phyloP scores from a whole-genome alignment of 495 filamentous ascomycete species.

The Penicillium egyptiacum region DNA sequence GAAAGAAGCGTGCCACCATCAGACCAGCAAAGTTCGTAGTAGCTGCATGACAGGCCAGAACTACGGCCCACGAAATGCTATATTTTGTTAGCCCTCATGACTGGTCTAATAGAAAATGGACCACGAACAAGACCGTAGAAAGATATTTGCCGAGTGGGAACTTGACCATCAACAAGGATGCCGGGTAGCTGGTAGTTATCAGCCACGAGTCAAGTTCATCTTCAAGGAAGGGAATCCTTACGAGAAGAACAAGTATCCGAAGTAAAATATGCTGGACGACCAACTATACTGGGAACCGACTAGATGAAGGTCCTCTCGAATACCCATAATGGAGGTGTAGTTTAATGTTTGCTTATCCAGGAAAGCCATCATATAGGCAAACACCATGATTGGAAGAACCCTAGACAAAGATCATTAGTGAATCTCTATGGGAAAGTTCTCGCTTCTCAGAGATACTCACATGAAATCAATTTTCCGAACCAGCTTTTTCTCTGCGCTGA shows the following conservation, averaged over 20 bases:
- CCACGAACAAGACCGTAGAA: conserved; percentile 46
- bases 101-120: conserved; percentile 10
- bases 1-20: conserved; percentile 48
- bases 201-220: background rate
- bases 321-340: conserved; percentile 39
- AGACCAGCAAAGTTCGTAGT: conserved; percentile 48
- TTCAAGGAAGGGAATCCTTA: conserved; percentile 14
- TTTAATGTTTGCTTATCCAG: conserved; percentile 54
- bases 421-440: background rate
- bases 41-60: conserved; percentile 50
- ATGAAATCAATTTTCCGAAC: conserved; percentile 29
- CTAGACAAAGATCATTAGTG: conserved; percentile 3
- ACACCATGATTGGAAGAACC: conserved; percentile 29
- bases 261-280: conserved; percentile 55
- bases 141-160: conserved; percentile 47
- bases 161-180: conserved; percentile 44
- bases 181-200: conserved; percentile 20
- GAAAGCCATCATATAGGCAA: conserved; percentile 45
- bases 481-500: conserved; percentile 21
- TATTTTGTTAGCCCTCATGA: background rate
- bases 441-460: conserved; percentile 3
- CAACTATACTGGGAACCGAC: conserved; percentile 54
- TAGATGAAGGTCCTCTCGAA: conserved; percentile 45
- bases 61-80: conserved; percentile 37
- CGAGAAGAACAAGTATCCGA: conserved; percentile 54